Evolutionary conservation across 2,329 filamentous ascomycete species (phyloP).

Genomic region (Penicillium crustosum): DNA sequence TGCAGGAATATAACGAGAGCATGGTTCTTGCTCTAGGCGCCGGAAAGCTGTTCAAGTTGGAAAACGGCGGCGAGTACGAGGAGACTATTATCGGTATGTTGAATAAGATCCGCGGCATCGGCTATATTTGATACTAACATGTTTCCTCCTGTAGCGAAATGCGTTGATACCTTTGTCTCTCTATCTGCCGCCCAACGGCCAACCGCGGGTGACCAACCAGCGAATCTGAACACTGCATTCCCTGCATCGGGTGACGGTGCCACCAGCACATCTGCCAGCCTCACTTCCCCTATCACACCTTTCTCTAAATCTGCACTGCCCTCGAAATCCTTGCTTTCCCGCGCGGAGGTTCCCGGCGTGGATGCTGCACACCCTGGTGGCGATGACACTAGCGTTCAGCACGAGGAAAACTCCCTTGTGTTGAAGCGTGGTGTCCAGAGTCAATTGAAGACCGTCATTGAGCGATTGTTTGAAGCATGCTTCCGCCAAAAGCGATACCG

Average conservation of each 20-base stretch:
- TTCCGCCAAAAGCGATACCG: conserved; percentile 82
- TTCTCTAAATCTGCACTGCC: conserved; percentile 93
- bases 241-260: conserved; percentile 65
- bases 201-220: conserved; percentile 54
- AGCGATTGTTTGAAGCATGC: conserved; percentile 88
- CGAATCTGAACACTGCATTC: conserved; percentile 80
- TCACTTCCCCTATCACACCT: conserved; percentile 86
- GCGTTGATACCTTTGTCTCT: conserved; percentile 94
- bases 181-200: conserved; percentile 62
- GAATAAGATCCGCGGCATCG: neutral
- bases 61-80: conserved; percentile 90
- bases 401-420: conserved; percentile 61
- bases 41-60: conserved; percentile 90
- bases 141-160: conserved; percentile 63
- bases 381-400: conserved; percentile 55
- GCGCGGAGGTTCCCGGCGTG: conserved; percentile 64
- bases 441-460: conserved; percentile 78
- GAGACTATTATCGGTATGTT: conserved; percentile 86
- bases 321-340: conserved; percentile 91
- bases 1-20: conserved; percentile 98
- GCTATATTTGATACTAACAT: neutral
- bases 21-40: conserved; percentile 97
- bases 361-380: conserved; percentile 57
- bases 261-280: conserved; percentile 62
- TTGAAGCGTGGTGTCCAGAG: conserved; percentile 72